Evolutionary conservation across 208 protist genomes (phyloP).

Genomic region (Crithidia bombi): DNA sequence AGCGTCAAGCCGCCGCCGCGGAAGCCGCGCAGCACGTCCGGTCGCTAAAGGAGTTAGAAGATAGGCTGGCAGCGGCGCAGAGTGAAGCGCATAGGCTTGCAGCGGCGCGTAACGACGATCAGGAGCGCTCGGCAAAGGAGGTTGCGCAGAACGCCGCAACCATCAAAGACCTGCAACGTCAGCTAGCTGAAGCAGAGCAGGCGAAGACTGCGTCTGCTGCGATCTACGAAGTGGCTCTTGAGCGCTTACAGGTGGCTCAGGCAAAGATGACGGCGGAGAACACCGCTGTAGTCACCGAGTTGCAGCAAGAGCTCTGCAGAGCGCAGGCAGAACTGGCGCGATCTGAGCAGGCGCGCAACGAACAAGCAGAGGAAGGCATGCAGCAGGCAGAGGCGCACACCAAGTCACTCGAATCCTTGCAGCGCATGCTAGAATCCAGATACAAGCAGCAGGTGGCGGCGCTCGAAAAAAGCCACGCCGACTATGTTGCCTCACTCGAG

Average conservation of each 20-base stretch:
- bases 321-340: background rate
- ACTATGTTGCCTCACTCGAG: constrained; percentile 16
- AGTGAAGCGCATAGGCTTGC: background rate
- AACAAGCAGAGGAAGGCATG: background rate
- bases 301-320: background rate
- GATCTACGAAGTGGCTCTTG: background rate
- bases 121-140: background rate
- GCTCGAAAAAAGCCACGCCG: constrained; percentile 19
- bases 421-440: constrained; percentile 9
- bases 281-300: background rate
- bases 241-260: background rate
- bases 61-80: background rate
- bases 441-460: constrained; percentile 14
- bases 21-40: background rate
- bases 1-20: constrained; percentile 1
- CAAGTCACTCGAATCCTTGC: constrained; percentile 8
- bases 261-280: background rate
- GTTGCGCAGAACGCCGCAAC: background rate
- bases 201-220: background rate
- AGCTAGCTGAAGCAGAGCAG: background rate
- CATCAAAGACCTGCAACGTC: background rate
- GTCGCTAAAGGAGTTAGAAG: background rate
- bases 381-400: constrained; percentile 15
- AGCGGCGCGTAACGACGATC: background rate
- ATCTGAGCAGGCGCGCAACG: background rate